Base-by-base conservation (phyloP, 257 asterid genomes). In the Capsicum chinense region DNA sequence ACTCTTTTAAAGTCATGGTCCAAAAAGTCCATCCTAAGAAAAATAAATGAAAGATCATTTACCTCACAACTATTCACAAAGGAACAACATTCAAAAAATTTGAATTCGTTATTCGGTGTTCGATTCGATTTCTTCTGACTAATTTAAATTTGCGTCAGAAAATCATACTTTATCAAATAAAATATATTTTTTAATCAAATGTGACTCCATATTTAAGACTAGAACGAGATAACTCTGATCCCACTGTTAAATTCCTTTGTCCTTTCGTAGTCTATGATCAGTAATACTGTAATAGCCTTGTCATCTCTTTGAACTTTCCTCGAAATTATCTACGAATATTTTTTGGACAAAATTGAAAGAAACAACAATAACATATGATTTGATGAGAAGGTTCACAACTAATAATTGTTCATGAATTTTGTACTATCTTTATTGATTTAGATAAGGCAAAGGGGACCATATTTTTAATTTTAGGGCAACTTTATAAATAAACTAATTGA, bases 231-330 rank as follows among this genome's bases (percentile, higher is more conserved):
- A 39, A 39, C 2, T 64, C 5, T 64, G 5, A 64, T 26, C 33
- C 1, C 5, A 26, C 17, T 0, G 11, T 64, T 64, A 6, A 62
- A 64, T 26, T 64, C 2, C 33, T 54, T 58, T 58, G 7, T 26
- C 26, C 11, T 58, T 6, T 58, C 5, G 3, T 58, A 58, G 6
- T 58, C 64, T 58, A 58, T 58, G 17, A 15, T 57, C 2, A 3
- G 50, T 69, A 16, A 5, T 42, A 69, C 5, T 26, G 33, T 1
- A 26, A 70, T 47, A 70, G 13, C 11, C 79, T 69, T 52, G 81
- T 26, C 47, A 52, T 76, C 48, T 76, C 44, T 76, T 26, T 26
- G 81, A 54, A 54, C 81, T 76, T 76, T 74, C 80, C 81, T 54
- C 5, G 81, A 76, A 2, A 7, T 68, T 14, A 52, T 12, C 21